Evolutionary conservation across 164 flowering plant genomes (phyloP).

Genomic region (Tetrastigma voinierianum): DNA sequence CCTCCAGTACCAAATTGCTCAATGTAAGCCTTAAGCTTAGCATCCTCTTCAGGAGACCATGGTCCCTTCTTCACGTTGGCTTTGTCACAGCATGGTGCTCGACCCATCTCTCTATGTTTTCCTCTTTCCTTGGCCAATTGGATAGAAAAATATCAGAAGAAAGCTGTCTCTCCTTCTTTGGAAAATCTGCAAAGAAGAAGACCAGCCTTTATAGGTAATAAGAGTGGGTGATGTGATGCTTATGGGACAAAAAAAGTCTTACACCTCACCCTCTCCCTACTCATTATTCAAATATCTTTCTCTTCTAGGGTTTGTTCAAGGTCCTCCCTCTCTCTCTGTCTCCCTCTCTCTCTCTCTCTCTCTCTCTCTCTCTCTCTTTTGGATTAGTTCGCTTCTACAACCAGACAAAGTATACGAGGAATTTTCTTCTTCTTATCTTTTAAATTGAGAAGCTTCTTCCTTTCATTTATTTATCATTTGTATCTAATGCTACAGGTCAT

Average conservation of each 20-base stretch:
- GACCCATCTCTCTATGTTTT: slow-evolving; percentile 46
- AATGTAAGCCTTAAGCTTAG: slow-evolving; percentile 67
- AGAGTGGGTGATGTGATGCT: slow-evolving; percentile 39
- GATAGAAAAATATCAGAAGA: not conserved
- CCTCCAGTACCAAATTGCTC: slow-evolving; percentile 73
- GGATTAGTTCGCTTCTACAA: slow-evolving; percentile 20
- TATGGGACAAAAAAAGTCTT: slow-evolving; percentile 40
- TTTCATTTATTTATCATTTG: slow-evolving; percentile 21
- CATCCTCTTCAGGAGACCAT: slow-evolving; percentile 91
- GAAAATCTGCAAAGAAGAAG: slow-evolving; percentile 19
- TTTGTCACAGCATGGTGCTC: slow-evolving; percentile 94
- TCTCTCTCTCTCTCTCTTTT: slow-evolving; percentile 6
- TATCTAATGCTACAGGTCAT: slow-evolving; percentile 3
- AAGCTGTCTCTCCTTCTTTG: slow-evolving; percentile 16
- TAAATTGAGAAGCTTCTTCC: slow-evolving; percentile 14
- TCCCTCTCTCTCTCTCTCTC: slow-evolving; percentile 20
- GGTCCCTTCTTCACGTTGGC: slow-evolving; percentile 85
- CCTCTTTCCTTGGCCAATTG: not conserved
- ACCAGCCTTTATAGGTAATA: slow-evolving; percentile 49
- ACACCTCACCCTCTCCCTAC: slow-evolving; percentile 19
- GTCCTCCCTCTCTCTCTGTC: slow-evolving; percentile 11
- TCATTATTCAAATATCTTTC: slow-evolving; percentile 28
- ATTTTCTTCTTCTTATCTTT: slow-evolving; percentile 8
- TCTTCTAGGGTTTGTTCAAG: slow-evolving; percentile 30
- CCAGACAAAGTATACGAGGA: slow-evolving; percentile 24